These are phyloP conservation scores for Daedaleopsis sinensis DNA, from an alignment of 768 basidiomycete genomes.

Conservation along the genomic window DNA sequence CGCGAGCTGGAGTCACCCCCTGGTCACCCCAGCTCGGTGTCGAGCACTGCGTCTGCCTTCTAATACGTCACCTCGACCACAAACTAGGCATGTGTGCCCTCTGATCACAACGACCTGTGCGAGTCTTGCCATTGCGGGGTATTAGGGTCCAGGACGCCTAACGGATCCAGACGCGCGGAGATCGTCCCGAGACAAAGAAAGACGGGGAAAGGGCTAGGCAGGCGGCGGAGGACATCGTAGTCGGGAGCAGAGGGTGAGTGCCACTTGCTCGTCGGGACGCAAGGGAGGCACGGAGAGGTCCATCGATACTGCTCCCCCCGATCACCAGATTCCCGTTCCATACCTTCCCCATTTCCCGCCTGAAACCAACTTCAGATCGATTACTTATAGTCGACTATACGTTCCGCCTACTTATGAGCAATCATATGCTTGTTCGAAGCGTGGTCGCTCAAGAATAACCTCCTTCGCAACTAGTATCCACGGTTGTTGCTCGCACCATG, in stretches of 20 bases:
- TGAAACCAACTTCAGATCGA: no score
- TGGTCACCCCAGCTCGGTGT: not conserved
- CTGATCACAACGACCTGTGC: not conserved
- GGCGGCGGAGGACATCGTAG: conserved; percentile 13
- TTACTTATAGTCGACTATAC: not conserved
- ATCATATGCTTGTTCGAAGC: no score
- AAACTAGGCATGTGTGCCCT: not conserved
- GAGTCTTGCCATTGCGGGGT: conserved; percentile 8
- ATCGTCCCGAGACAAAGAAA: conserved; percentile 13
- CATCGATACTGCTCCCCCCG: conserved; percentile 1
- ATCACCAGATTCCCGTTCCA: conserved; percentile 7
- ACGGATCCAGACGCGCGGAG: not conserved
- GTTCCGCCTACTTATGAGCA: not conserved
- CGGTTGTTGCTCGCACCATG: not conserved
- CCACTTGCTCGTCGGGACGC: not conserved
- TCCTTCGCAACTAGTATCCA: not conserved
- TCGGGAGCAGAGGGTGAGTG: not conserved
- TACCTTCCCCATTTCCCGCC: not conserved
- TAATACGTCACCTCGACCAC: conserved; percentile 14
- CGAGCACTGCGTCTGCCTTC: conserved; percentile 8
- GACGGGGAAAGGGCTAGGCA: not conserved
- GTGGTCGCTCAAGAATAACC: conserved; percentile 15
- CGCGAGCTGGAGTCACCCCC: conserved; percentile 1
- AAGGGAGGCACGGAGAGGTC: not conserved
- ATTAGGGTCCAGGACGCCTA: not conserved